phyloP scores from a whole-genome alignment of 2,329 filamentous ascomycete species.

The Penicillium sp. region DNA sequence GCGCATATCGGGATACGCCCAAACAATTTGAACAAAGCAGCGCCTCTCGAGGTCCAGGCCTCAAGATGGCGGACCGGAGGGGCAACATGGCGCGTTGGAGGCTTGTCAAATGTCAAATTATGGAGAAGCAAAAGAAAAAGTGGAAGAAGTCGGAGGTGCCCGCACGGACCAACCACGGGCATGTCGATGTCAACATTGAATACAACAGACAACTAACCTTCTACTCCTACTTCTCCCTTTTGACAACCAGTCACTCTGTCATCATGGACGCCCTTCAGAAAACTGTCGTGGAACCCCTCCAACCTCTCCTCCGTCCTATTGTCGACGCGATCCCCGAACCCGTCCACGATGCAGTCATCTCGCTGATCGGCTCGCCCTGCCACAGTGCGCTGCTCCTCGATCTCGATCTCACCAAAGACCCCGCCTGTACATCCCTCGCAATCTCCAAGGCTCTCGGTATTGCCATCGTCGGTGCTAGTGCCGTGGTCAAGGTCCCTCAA shows the following conservation, averaged over 20 bases:
- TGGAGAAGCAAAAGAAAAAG: no score
- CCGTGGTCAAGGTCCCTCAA: slow-evolving; percentile 95
- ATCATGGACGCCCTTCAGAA: slow-evolving; percentile 49
- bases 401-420: slow-evolving; percentile 73
- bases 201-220: no score
- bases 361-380: slow-evolving; percentile 81
- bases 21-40: slow-evolving; percentile 42
- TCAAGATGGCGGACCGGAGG: slow-evolving; percentile 41
- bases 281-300: slow-evolving; percentile 46
- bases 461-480: slow-evolving; percentile 86
- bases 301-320: slow-evolving; percentile 64
- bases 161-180: slow-evolving; percentile 32
- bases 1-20: slow-evolving; percentile 21
- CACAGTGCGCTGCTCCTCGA: slow-evolving; percentile 86
- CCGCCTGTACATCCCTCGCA: slow-evolving; percentile 82
- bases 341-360: slow-evolving; percentile 73
- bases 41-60: slow-evolving; percentile 38
- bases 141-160: slow-evolving; percentile 28
- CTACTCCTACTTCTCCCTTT: neutral
- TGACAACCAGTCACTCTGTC: no score
- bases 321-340: slow-evolving; percentile 74
- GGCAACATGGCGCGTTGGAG: slow-evolving; percentile 38
- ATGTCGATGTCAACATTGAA: slow-evolving; percentile 27
- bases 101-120: no score
- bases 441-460: slow-evolving; percentile 92